Evolutionary conservation across 352 stramenopile species (phyloP).

Genomic region (Phytopythium boreale): DNA sequence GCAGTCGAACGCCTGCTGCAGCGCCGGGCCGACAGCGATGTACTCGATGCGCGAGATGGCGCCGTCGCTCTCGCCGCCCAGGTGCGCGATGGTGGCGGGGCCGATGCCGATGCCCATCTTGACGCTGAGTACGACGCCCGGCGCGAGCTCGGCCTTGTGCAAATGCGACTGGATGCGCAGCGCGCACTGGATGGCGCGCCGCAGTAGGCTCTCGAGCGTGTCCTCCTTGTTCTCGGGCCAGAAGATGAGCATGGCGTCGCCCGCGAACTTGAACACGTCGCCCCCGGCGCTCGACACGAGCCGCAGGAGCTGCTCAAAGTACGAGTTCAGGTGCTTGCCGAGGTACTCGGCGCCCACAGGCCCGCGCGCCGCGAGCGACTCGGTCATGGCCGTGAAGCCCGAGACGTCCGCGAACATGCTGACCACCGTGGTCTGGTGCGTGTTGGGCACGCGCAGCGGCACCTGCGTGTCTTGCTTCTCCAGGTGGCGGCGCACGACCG

Average conservation of each 20-base stretch:
- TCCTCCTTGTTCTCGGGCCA: slow-evolving; percentile 91
- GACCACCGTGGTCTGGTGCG: slow-evolving; percentile 75
- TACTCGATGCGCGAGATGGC: slow-evolving; percentile 88
- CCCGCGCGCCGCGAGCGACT: slow-evolving; percentile 84
- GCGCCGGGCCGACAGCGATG: slow-evolving; percentile 85
- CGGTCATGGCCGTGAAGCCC: slow-evolving; percentile 92
- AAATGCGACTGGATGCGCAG: slow-evolving; percentile 89
- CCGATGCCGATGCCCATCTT: slow-evolving; percentile 93
- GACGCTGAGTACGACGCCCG: slow-evolving; percentile 89
- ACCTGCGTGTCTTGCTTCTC: slow-evolving; percentile 50
- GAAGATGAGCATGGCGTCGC: slow-evolving; percentile 95
- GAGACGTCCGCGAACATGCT: slow-evolving; percentile 94
- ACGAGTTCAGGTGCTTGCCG: slow-evolving; percentile 91
- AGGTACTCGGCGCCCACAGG: slow-evolving; percentile 89
- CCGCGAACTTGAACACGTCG: slow-evolving; percentile 95
- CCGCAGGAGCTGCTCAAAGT: slow-evolving; percentile 86
- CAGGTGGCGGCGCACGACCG: slow-evolving; percentile 71
- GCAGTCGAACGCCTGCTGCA: slow-evolving; percentile 88
- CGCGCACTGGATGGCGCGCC: slow-evolving; percentile 86
- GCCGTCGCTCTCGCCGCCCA: slow-evolving; percentile 87
- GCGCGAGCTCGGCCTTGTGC: slow-evolving; percentile 80
- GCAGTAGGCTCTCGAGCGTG: slow-evolving; percentile 76
- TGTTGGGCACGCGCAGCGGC: slow-evolving; percentile 52
- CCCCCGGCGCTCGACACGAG: slow-evolving; percentile 77
- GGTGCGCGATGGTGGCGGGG: slow-evolving; percentile 81